Conservation (phyloP, 805 yeast genomes). For the Candida jianshihensis region DNA sequence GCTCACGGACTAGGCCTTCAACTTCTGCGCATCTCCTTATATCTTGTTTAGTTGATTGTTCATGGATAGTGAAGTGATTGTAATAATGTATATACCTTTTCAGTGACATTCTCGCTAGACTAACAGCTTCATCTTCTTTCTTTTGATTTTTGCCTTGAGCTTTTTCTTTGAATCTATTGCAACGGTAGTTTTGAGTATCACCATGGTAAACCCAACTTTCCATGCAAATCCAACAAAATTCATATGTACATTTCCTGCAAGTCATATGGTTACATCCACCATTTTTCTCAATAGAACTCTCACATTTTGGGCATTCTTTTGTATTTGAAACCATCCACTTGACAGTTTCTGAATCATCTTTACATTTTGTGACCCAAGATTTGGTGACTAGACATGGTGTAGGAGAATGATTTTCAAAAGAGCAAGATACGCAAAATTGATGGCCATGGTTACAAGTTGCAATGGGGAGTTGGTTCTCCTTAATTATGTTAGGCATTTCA, state of each 20-base stretch:
- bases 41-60: slow-evolving; percentile 70
- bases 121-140: slow-evolving; percentile 32
- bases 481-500: slow-evolving; percentile 6
- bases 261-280: slow-evolving; percentile 98
- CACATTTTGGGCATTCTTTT: slow-evolving; percentile 80
- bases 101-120: slow-evolving; percentile 41
- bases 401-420: slow-evolving; percentile 73
- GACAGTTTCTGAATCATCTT: slow-evolving; percentile 81
- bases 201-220: slow-evolving; percentile 72
- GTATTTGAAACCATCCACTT: slow-evolving; percentile 86
- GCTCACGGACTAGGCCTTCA: slow-evolving; percentile 51
- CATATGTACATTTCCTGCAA: slow-evolving; percentile 67
- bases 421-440: slow-evolving; percentile 74
- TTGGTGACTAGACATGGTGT: slow-evolving; percentile 67
- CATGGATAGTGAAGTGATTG: slow-evolving; percentile 68
- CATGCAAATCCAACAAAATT: slow-evolving; percentile 92
- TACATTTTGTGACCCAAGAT: slow-evolving; percentile 72
- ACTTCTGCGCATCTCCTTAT: slow-evolving; percentile 53
- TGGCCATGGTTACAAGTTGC: slow-evolving; percentile 65
- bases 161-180: slow-evolving; percentile 47
- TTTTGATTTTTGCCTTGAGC: slow-evolving; percentile 24
- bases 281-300: slow-evolving; percentile 74
- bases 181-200: slow-evolving; percentile 53
- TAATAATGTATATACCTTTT: slow-evolving; percentile 70
- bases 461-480: slow-evolving; percentile 41